Conservation (phyloP, 1,284 basidiomycete species). For the Mycena sp. region DNA sequence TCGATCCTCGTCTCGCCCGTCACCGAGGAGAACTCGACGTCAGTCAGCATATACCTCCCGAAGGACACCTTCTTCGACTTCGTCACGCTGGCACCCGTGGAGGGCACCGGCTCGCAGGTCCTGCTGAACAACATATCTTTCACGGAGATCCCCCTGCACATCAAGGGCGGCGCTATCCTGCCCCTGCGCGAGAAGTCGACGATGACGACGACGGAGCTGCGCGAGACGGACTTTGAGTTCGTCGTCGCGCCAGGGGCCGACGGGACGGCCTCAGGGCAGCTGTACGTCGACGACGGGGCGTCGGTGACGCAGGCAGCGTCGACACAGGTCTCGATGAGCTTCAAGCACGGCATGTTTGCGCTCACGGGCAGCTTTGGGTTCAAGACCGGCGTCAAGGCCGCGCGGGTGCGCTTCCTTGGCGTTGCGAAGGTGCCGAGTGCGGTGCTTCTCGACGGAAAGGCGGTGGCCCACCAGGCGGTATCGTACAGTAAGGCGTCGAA, state of each 20-base stretch:
- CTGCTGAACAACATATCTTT: constrained; percentile 60
- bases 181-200: constrained; percentile 62
- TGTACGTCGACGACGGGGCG: constrained; percentile 74
- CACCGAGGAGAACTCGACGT: constrained; percentile 66
- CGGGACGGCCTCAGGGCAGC: constrained; percentile 57
- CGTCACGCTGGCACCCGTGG: constrained; percentile 55
- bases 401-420: constrained; percentile 56
- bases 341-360: constrained; percentile 49
- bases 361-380: constrained; percentile 64
- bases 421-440: constrained; percentile 45
- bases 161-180: constrained; percentile 65
- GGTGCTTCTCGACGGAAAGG: constrained; percentile 48
- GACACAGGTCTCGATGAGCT: constrained; percentile 58
- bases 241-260: constrained; percentile 62
- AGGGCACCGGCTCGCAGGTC: constrained; percentile 57
- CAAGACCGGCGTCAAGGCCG: constrained; percentile 52
- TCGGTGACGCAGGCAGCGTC: constrained; percentile 54
- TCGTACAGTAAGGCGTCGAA: constrained; percentile 46
- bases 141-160: constrained; percentile 69
- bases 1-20: constrained; percentile 78
- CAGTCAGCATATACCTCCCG: constrained; percentile 70
- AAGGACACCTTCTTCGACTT: constrained; percentile 75
- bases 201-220: constrained; percentile 67
- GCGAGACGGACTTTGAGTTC: constrained; percentile 68
- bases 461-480: constrained; percentile 33